Conservation (phyloP, 164 flowering plant genomes). For the Taxillus chinensis region DNA sequence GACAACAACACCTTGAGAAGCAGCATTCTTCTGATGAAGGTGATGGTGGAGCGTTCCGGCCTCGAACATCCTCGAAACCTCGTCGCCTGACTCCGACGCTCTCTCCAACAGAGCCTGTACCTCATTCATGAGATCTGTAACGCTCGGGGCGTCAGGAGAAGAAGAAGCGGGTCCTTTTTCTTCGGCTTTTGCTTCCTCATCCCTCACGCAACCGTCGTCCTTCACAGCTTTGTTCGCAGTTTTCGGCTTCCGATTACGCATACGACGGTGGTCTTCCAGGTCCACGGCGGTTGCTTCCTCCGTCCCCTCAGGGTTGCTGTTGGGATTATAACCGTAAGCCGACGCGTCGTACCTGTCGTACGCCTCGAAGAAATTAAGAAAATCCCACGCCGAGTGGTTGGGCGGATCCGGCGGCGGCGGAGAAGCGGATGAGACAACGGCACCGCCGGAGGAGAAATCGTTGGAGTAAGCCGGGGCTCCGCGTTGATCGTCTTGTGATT, state of each 20-base stretch:
- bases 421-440: not conserved
- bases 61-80: constrained; percentile 16
- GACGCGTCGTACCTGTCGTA: constrained; percentile 17
- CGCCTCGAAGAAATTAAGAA: constrained; percentile 23
- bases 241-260: too few relatives aligned
- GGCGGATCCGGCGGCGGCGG: constrained; percentile 22
- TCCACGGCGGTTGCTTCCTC: too few relatives aligned
- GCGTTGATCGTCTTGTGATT: not conserved
- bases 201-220: too few relatives aligned
- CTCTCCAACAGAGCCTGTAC: constrained; percentile 13
- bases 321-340: too few relatives aligned
- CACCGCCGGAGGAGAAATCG: not conserved
- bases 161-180: too few relatives aligned
- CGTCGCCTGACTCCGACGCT: constrained; percentile 22
- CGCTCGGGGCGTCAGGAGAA: not conserved
- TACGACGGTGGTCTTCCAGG: too few relatives aligned
- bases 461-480: not conserved
- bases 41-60: constrained; percentile 8
- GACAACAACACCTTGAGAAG: constrained; percentile 9
- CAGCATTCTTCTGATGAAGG: constrained; percentile 8
- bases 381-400: constrained; percentile 21
- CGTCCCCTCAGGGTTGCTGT: too few relatives aligned
- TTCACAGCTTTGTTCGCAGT: too few relatives aligned
- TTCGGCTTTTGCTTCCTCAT: not conserved
- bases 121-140: constrained; percentile 12